These are phyloP conservation scores for Tolypocladium paradoxum DNA, from an alignment of 2,329 filamentous ascomycete genomes.

Conservation along the genomic window DNA sequence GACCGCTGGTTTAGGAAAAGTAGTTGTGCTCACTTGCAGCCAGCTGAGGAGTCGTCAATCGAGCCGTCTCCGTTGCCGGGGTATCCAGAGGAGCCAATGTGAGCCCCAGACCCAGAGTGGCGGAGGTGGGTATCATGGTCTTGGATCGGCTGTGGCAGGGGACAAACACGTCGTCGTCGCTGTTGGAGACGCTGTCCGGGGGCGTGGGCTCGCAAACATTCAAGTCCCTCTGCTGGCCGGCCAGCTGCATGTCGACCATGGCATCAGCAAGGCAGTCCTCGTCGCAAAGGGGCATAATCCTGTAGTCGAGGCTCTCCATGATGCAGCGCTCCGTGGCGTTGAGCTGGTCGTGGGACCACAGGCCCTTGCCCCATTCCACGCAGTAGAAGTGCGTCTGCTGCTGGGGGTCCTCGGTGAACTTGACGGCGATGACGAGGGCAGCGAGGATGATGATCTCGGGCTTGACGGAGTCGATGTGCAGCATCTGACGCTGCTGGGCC, in stretches of 20 bases:
- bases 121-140: conserved; percentile 17
- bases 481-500: conserved; percentile 38
- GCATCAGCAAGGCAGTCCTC: conserved; percentile 46
- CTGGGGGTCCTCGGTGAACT: conserved; percentile 52
- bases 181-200: conserved; percentile 17
- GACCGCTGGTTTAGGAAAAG: neutral
- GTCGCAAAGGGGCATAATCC: conserved; percentile 50
- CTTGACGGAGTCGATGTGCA: conserved; percentile 49
- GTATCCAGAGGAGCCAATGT: conserved; percentile 15
- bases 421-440: conserved; percentile 52
- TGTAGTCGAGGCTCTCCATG: conserved; percentile 53
- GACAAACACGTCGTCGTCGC: conserved; percentile 16
- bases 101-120: conserved; percentile 12
- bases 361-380: conserved; percentile 38
- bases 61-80: conserved; percentile 8
- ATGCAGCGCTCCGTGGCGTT: conserved; percentile 54
- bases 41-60: conserved; percentile 8
- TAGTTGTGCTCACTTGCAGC: neutral
- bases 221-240: conserved; percentile 25
- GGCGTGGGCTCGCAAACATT: conserved; percentile 16
- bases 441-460: conserved; percentile 55
- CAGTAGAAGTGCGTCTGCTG: conserved; percentile 43
- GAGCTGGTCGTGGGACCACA: conserved; percentile 52
- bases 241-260: conserved; percentile 53
- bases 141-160: conserved; percentile 24